These are phyloP conservation scores for Termitomyces sp. DNA, from an alignment of 768 basidiomycete species.

Conservation along the genomic window DNA sequence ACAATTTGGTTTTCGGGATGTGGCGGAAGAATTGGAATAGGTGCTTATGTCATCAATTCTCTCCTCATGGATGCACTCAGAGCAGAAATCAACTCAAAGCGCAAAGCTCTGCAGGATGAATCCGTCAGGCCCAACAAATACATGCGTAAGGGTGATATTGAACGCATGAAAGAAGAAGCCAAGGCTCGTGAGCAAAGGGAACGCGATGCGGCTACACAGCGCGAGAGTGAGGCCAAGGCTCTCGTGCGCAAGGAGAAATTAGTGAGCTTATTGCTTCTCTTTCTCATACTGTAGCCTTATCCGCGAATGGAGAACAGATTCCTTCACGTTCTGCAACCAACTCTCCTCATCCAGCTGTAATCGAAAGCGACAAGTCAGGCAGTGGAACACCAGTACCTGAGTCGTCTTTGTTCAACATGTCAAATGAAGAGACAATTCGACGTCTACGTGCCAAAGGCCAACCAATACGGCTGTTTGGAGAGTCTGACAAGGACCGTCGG, in stretches of 20 bases:
- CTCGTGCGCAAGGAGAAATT: conserved; percentile 25
- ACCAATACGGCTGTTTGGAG: conserved; percentile 91
- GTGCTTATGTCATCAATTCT: conserved; percentile 30
- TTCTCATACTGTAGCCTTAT: conserved; percentile 22
- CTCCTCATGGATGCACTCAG: conserved; percentile 81
- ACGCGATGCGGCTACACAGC: conserved; percentile 13
- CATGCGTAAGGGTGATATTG: conserved; percentile 86
- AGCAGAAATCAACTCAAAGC: conserved; percentile 83
- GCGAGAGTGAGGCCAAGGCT: conserved; percentile 25
- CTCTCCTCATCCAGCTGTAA: conserved; percentile 28
- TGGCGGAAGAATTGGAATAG: conserved; percentile 28
- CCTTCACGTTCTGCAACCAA: conserved; percentile 33
- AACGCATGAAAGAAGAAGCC: conserved; percentile 50
- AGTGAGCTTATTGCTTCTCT: conserved; percentile 33
- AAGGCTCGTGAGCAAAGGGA: conserved; percentile 29
- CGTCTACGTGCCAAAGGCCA: conserved; percentile 89
- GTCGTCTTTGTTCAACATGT: conserved; percentile 72
- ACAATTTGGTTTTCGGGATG: conserved; percentile 28
- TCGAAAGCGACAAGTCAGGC: conserved; percentile 21
- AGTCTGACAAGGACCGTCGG: conserved; percentile 90
- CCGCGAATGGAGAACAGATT: conserved; percentile 42
- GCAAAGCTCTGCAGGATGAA: conserved; percentile 63
- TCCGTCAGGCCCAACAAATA: conserved; percentile 68
- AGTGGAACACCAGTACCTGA: conserved; percentile 39
- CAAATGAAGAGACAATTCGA: conserved; percentile 87